These are phyloP conservation scores for Candida pseudofarinosa DNA, from an alignment of 805 yeast genomes.

Conservation along the genomic window DNA sequence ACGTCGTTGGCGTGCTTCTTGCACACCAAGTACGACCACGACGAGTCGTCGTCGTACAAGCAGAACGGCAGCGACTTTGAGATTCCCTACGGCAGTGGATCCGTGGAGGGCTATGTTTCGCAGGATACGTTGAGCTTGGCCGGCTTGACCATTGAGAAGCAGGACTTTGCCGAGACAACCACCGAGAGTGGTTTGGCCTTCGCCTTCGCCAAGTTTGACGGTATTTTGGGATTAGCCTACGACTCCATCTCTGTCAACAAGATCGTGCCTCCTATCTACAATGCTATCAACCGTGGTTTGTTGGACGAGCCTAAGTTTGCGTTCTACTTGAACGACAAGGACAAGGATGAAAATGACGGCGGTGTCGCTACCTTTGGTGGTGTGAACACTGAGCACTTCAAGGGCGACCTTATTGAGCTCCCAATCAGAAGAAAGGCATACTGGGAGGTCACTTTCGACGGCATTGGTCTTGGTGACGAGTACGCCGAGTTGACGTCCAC, in stretches of 20 bases:
- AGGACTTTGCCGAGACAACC: slow-evolving; percentile 96
- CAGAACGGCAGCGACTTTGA: slow-evolving; percentile 82
- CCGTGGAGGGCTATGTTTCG: slow-evolving; percentile 88
- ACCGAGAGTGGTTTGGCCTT: slow-evolving; percentile 96
- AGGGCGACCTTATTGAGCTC: slow-evolving; percentile 88
- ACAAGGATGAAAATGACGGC: slow-evolving; percentile 63
- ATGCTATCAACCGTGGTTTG: slow-evolving; percentile 76
- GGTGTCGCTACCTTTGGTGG: slow-evolving; percentile 98
- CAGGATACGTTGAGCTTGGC: slow-evolving; percentile 81
- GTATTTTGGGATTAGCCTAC: slow-evolving; percentile 93
- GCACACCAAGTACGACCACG: slow-evolving; percentile 87
- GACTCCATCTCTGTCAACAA: slow-evolving; percentile 85
- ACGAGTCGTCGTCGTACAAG: slow-evolving; percentile 75
- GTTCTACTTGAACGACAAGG: slow-evolving; percentile 81
- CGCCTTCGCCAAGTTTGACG: slow-evolving; percentile 98
- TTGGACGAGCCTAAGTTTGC: slow-evolving; percentile 84
- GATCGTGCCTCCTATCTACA: slow-evolving; percentile 91
- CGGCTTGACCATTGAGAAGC: slow-evolving; percentile 77
- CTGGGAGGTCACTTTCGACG: slow-evolving; percentile 96
- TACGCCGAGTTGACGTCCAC: slow-evolving; percentile 74
- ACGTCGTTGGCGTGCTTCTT: slow-evolving; percentile 92
- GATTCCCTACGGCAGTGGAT: slow-evolving; percentile 90
- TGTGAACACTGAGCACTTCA: slow-evolving; percentile 66
- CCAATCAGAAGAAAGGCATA: slow-evolving; percentile 99
- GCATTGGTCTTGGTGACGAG: slow-evolving; percentile 89